Percentiles rank a stretch among this genome's conserved stretches.
These are phyloP conservation scores for Bauhinia variegata DNA, from an alignment of 306 rosid genomes.

Conservation along the genomic window DNA sequence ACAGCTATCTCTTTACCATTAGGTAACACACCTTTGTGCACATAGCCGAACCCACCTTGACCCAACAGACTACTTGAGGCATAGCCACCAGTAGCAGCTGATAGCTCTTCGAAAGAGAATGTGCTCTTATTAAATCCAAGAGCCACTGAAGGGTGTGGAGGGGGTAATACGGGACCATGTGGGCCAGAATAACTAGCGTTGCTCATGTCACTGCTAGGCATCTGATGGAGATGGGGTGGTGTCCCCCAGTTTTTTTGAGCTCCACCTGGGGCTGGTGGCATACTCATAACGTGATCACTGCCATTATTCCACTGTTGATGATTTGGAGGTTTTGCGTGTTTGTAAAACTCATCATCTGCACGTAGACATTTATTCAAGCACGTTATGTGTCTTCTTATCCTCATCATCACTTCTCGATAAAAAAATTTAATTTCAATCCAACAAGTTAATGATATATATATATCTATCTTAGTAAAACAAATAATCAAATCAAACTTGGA, in stretches of 20 bases:
- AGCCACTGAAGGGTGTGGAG: conserved; percentile 72
- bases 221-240: background rate
- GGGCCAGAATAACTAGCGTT: conserved; percentile 62
- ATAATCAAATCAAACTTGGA: no score
- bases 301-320: conserved; percentile 21
- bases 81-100: conserved; percentile 66
- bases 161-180: conserved; percentile 58
- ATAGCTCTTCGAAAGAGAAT: conserved; percentile 66
- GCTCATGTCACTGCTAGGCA: conserved; percentile 46
- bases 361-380: background rate
- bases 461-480: no score
- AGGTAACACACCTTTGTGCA: conserved; percentile 80
- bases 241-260: conserved; percentile 40
- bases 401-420: background rate
- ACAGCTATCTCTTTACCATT: conserved; percentile 91
- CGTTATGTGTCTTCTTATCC: background rate
- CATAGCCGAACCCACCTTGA: conserved; percentile 85
- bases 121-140: conserved; percentile 75
- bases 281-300: conserved; percentile 38
- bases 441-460: no score
- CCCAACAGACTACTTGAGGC: conserved; percentile 57
- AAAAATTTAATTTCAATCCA: no score
- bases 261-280: conserved; percentile 40
- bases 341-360: conserved; percentile 29
- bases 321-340: background rate